Percentiles rank a stretch among this genome's conserved stretches.
Evolutionary conservation across 495 filamentous ascomycete species (phyloP).

Genomic region (Hyaloscypha hepaticicola): DNA sequence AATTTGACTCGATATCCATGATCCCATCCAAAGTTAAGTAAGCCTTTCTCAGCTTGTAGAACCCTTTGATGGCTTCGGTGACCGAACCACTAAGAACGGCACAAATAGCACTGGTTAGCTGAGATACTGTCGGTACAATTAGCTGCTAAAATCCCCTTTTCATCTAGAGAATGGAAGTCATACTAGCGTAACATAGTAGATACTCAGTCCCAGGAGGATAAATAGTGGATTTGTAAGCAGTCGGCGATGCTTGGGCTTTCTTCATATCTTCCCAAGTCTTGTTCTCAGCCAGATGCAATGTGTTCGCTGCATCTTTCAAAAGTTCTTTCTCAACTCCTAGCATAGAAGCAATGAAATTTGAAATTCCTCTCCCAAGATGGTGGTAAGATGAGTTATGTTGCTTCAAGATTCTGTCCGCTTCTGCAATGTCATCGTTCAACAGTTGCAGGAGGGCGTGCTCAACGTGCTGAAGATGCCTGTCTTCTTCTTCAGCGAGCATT

Average conservation of each 20-base stretch:
- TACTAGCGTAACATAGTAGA: constrained; percentile 54
- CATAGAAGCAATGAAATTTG: constrained; percentile 81
- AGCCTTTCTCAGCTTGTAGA: constrained; percentile 90
- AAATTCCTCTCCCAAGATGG: constrained; percentile 77
- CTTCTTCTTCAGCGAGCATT: constrained; percentile 28
- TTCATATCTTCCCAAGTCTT: constrained; percentile 76
- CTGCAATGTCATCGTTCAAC: constrained; percentile 92
- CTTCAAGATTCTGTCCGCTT: constrained; percentile 72
- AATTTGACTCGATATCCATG: constrained; percentile 45
- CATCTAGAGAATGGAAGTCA: neutral
- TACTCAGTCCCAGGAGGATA: constrained; percentile 86
- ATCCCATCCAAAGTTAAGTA: constrained; percentile 82
- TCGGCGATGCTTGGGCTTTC: constrained; percentile 60
- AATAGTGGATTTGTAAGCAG: constrained; percentile 42
- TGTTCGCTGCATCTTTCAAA: constrained; percentile 79
- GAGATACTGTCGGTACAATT: constrained; percentile 55
- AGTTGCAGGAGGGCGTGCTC: constrained; percentile 56
- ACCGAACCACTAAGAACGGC: constrained; percentile 89
- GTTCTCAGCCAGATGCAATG: constrained; percentile 75
- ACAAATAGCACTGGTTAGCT: constrained; percentile 87
- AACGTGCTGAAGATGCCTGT: constrained; percentile 42
- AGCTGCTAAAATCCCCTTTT: neutral
- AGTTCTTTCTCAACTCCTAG: constrained; percentile 94
- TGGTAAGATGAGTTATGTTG: constrained; percentile 87
- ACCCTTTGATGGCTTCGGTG: constrained; percentile 86